phyloP scores from a whole-genome alignment of 148 eudicot species.

The Euryodendron excelsum region DNA sequence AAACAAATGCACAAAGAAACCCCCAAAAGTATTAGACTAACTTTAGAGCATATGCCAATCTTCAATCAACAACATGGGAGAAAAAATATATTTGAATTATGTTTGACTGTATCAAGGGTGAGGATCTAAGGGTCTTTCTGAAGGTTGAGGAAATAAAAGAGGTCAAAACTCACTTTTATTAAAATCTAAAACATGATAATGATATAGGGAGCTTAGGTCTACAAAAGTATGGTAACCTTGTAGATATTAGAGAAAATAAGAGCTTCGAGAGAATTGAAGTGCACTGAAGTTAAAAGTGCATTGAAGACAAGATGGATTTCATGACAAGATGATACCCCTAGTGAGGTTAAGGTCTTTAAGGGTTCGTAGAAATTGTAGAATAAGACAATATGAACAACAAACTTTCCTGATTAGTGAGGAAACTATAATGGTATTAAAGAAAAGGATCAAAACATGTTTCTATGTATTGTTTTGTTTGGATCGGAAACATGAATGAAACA shows the following conservation, averaged over 20 bases:
- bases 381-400: background rate
- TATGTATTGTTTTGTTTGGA: too few species aligned
- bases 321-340: background rate
- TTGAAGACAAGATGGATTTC: background rate
- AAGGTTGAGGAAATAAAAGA: background rate
- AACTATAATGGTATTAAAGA: too few species aligned
- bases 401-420: background rate
- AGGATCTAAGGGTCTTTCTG: background rate
- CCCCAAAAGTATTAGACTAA: background rate
- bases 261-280: background rate
- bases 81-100: too few species aligned
- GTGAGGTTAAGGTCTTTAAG: background rate
- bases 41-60: background rate
- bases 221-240: background rate
- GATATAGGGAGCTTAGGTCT: background rate
- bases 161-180: background rate
- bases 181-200: background rate
- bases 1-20: too few species aligned
- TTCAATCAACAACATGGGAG: too few species aligned
- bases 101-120: too few species aligned
- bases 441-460: too few species aligned
- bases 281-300: background rate
- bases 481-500: too few species aligned
- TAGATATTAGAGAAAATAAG: background rate
- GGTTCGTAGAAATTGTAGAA: background rate